Conservation (phyloP, 208 protist species). For the Herpetomonas samuelpessoai region DNA sequence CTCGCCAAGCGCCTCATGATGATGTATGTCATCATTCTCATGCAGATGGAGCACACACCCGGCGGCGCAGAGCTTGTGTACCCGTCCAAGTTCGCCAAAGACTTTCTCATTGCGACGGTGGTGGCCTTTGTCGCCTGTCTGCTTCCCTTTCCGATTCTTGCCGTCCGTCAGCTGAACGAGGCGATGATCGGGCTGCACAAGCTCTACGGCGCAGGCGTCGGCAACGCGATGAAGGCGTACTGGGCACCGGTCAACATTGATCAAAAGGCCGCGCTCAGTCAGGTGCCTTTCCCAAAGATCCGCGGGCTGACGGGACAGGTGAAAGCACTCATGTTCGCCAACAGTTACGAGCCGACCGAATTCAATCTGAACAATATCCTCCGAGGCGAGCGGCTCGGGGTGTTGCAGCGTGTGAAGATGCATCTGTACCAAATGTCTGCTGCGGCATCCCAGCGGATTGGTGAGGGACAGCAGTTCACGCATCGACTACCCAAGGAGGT, state of each 20-base stretch:
- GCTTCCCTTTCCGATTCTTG: constrained; percentile 50
- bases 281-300: constrained; percentile 50
- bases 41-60: constrained; percentile 51
- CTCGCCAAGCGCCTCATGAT: constrained; percentile 46
- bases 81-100: constrained; percentile 22
- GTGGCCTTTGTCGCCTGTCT: constrained; percentile 32
- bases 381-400: constrained; percentile 29
- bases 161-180: constrained; percentile 25
- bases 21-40: constrained; percentile 49
- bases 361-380: constrained; percentile 45
- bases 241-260: constrained; percentile 52
- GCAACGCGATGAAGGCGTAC: constrained; percentile 56
- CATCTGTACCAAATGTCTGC: constrained; percentile 41
- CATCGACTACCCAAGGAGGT: constrained; percentile 10
- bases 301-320: constrained; percentile 15
- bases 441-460: constrained; percentile 23
- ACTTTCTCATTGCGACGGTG: constrained; percentile 40
- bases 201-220: constrained; percentile 38
- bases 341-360: constrained; percentile 39
- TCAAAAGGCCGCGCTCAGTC: constrained; percentile 31
- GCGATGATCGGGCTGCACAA: constrained; percentile 37
- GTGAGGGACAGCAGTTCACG: constrained; percentile 15
- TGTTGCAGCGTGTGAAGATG: constrained; percentile 31
- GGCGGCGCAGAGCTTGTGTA: constrained; percentile 26
- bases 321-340: constrained; percentile 20